These are phyloP conservation scores for Trifolium repens DNA, from an alignment of 306 rosid species.

Conservation along the genomic window DNA sequence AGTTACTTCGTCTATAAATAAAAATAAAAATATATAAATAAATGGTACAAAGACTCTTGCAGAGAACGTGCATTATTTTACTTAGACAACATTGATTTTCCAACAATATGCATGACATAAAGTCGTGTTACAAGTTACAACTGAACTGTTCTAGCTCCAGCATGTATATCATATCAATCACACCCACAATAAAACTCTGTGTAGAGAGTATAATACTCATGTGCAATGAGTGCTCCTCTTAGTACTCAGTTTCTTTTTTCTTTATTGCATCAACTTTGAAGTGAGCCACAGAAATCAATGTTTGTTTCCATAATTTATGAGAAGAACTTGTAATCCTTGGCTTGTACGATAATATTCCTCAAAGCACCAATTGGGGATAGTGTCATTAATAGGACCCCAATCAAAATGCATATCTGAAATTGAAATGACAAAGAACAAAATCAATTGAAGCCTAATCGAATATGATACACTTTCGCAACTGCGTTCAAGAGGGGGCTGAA, in stretches of 20 bases:
- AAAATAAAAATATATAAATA: too few relatives aligned
- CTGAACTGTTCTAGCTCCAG: not conserved
- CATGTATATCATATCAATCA: too few relatives aligned
- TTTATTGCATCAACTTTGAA: not conserved
- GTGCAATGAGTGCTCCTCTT: too few relatives aligned
- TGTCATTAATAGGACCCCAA: conserved; percentile 64
- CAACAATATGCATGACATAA: not conserved
- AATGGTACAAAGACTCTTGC: not conserved
- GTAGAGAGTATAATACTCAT: not conserved
- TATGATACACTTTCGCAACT: not conserved
- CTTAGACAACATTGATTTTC: not conserved
- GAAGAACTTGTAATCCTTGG: conserved; percentile 69
- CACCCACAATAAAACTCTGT: not conserved
- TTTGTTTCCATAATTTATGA: conserved; percentile 44
- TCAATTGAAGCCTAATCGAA: not conserved
- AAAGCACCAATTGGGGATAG: conserved; percentile 79
- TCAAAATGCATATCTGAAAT: conserved; percentile 61
- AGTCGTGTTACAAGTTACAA: not conserved
- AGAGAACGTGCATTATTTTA: not conserved
- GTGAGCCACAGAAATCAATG: not conserved
- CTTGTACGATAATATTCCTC: conserved; percentile 58
- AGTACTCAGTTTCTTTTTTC: not conserved
- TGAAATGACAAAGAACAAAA: not conserved
- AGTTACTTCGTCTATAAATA: too few relatives aligned
- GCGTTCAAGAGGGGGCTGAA: too few relatives aligned